Evolutionary conservation across 768 basidiomycete species (phyloP), one percentile per base, ranked within the genome.

Genomic region (Boletus fagicola): DNA sequence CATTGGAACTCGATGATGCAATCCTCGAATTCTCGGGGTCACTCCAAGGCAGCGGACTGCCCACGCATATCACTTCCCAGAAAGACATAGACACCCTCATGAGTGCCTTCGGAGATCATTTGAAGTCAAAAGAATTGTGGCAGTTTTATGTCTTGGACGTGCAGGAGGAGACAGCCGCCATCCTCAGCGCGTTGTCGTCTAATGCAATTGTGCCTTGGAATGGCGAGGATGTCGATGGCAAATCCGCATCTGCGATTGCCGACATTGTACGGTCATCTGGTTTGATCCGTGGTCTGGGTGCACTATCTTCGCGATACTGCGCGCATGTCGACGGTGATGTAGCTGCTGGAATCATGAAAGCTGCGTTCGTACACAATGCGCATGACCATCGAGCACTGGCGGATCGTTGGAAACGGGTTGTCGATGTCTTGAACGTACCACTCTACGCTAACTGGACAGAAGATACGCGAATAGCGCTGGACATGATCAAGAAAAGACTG

Each of bases 121-220:
- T 94, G 59, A 82, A 87, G 57, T 76, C 74, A 3, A 83, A 88
- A 50, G 79, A 91, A 26, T 73, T 98, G 22, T 99, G 93, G 92
- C 89, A 98, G 66, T 99, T 87, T 76, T 99, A 98, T 70, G 89
- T 95, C 20, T 78, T 98, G 49, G 87, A 98, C 66, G 79, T 84
- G 12, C 75, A 76, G 39, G 73, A 78, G 26, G 91, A 95, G 71
- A 77, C 75, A 48, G 72, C 78, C 0, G 84, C 83, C 3, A 74
- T 96, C 33, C 64, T 64, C 22, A 64, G 53, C 49, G 70, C 72
- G 3, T 43, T 73, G 9, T 68, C 68, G 11, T 66, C 66, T 4
- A 63, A 74, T 6, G 74, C 77, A 24, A 61, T 82, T 31, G 72
- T 74, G 15, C 57, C 76, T 5, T 95, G 94, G 92, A 72, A 68